Conservation (phyloP, 2,329 filamentous ascomycete species). For the Penicillium sp. region DNA sequence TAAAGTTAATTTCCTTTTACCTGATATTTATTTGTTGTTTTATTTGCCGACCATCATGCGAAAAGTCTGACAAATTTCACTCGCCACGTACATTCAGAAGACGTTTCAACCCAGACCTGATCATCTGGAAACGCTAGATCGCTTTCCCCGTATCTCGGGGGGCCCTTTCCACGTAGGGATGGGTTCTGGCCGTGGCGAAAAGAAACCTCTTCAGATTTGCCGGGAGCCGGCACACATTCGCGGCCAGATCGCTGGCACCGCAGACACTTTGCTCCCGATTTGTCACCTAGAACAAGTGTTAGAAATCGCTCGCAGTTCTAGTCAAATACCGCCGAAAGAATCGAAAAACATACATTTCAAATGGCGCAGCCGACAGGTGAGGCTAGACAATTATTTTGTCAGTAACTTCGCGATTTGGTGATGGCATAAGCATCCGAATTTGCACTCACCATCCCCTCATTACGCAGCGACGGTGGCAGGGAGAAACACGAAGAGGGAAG, state of each 20-base stretch:
- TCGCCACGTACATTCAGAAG: slow-evolving; percentile 32
- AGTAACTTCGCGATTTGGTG: background rate
- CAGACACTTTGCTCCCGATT: slow-evolving; percentile 38
- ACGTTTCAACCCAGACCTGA: slow-evolving; percentile 38
- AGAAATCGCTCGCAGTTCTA: background rate
- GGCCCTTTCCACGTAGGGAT: slow-evolving; percentile 37
- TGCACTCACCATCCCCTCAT: slow-evolving; percentile 45
- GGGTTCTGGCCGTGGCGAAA: slow-evolving; percentile 45
- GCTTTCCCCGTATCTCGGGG: slow-evolving; percentile 41
- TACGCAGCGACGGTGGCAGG: slow-evolving; percentile 32
- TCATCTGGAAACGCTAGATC: slow-evolving; percentile 39
- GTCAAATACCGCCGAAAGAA: background rate
- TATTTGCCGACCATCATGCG: background rate
- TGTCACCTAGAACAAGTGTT: slow-evolving; percentile 34
- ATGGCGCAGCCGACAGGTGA: slow-evolving; percentile 45
- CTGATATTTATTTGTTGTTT: background rate
- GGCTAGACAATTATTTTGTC: slow-evolving; percentile 25
- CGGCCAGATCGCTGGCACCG: slow-evolving; percentile 42
- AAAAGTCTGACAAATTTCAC: background rate
- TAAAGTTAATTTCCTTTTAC: slow-evolving; percentile 5
- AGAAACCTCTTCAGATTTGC: slow-evolving; percentile 39
- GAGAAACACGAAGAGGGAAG: slow-evolving; percentile 24
- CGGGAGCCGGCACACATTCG: slow-evolving; percentile 39
- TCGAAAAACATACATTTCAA: slow-evolving; percentile 36
- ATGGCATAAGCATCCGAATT: background rate